Percentiles rank a stretch among this genome's conserved stretches.
Conservation (phyloP, 371 early-diverging fungal species). For the Dinochytrium kinnereticum region DNA sequence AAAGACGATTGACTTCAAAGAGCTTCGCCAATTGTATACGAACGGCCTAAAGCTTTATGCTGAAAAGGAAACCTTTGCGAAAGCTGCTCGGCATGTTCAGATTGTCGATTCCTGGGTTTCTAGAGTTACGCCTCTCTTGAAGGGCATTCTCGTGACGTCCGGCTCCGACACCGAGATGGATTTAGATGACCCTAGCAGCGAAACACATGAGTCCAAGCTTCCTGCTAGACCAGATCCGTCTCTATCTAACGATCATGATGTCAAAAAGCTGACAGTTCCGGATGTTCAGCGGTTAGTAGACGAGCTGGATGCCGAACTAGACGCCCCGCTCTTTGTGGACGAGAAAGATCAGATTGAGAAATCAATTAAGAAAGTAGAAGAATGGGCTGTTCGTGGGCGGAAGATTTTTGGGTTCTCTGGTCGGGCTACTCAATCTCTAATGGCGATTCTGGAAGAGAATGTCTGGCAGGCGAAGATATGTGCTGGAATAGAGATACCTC, state of each 20-base stretch:
- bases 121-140: background rate
- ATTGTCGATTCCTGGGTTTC: background rate
- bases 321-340: background rate
- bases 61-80: background rate
- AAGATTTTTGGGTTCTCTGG: background rate
- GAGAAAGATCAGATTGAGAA: background rate
- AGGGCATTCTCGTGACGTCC: background rate
- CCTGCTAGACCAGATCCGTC: background rate
- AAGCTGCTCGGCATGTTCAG: background rate
- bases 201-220: no score
- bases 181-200: no score
- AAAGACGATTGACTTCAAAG: conserved; percentile 11
- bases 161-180: background rate
- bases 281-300: background rate
- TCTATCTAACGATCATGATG: background rate
- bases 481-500: background rate
- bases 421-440: background rate
- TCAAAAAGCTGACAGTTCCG: background rate
- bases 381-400: conserved; percentile 12
- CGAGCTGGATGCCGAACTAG: background rate
- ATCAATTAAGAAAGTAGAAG: conserved; percentile 13
- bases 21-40: background rate
- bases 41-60: background rate
- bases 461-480: background rate
- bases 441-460: background rate